Evolutionary conservation across 129 eudicot species (phyloP).

Genomic region (Helianthus tuberosus): DNA sequence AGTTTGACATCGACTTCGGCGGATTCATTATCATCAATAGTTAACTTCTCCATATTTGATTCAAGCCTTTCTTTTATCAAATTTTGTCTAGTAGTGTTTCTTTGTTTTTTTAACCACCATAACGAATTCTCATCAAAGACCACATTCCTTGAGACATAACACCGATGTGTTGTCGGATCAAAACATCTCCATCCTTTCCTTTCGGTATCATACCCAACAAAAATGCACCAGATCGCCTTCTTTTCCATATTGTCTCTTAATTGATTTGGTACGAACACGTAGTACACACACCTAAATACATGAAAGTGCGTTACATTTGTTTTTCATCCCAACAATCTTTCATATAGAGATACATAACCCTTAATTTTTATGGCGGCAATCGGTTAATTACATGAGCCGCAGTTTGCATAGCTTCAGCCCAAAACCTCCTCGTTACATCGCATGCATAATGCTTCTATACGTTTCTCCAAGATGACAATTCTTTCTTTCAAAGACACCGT

Average conservation of each 20-base stretch:
- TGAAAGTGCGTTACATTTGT: neutral
- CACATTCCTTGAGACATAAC: neutral
- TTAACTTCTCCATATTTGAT: no score
- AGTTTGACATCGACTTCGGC: no score
- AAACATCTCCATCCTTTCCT: neutral
- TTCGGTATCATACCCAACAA: no score
- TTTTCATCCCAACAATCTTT: neutral
- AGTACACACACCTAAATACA: neutral
- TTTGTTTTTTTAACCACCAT: neutral
- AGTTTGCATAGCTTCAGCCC: neutral
- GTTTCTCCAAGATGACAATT: no score
- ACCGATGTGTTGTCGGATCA: neutral
- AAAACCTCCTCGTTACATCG: no score
- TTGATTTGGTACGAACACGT: neutral
- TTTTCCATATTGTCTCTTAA: neutral
- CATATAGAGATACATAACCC: neutral
- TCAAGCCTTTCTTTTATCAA: no score
- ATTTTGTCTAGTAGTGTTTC: neutral
- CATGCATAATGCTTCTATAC: no score
- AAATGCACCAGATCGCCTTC: neutral
- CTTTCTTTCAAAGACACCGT: neutral
- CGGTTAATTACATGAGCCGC: neutral
- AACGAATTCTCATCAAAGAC: neutral
- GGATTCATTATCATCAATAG: no score
- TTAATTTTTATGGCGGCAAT: neutral